Conservation (phyloP, 331 rosid species). For the Malus hybrid region DNA sequence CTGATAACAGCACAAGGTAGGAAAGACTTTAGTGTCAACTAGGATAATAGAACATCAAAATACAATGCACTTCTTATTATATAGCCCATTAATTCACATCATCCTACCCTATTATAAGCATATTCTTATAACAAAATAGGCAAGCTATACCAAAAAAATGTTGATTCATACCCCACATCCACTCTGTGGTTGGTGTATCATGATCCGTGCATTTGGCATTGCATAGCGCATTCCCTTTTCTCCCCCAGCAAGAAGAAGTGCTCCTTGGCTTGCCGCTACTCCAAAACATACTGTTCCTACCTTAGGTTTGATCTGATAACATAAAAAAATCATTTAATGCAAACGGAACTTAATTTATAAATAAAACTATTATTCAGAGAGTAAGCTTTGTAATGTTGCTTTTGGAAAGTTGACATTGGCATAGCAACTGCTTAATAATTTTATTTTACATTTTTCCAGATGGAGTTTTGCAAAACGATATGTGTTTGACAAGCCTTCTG, state of each 20-base stretch:
- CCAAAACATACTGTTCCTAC: conserved; percentile 93
- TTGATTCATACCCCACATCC: conserved; percentile 71
- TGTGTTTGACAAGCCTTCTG: conserved; percentile 20
- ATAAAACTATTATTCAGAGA: conserved; percentile 16
- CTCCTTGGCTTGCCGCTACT: conserved; percentile 96
- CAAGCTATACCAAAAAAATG: not conserved
- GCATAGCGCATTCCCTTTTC: conserved; percentile 96
- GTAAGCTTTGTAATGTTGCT: conserved; percentile 23
- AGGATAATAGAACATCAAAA: not conserved
- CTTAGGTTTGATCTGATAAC: conserved; percentile 86
- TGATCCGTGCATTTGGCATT: conserved; percentile 96
- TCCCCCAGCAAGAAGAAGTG: conserved; percentile 98
- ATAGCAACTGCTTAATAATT: not conserved
- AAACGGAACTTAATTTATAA: not conserved
- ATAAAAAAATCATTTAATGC: conserved; percentile 15
- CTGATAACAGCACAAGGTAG: not conserved
- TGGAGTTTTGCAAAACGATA: conserved; percentile 13
- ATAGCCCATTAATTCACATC: not conserved
- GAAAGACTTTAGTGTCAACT: not conserved
- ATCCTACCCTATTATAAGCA: not conserved
- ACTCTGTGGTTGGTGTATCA: conserved; percentile 94
- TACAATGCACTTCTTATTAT: not conserved
- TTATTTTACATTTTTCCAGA: not conserved
- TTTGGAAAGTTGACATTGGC: not conserved
- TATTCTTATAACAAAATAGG: conserved; percentile 1